Conservation (phyloP, 306 rosid species). For the Casuarina cunninghamiana region DNA sequence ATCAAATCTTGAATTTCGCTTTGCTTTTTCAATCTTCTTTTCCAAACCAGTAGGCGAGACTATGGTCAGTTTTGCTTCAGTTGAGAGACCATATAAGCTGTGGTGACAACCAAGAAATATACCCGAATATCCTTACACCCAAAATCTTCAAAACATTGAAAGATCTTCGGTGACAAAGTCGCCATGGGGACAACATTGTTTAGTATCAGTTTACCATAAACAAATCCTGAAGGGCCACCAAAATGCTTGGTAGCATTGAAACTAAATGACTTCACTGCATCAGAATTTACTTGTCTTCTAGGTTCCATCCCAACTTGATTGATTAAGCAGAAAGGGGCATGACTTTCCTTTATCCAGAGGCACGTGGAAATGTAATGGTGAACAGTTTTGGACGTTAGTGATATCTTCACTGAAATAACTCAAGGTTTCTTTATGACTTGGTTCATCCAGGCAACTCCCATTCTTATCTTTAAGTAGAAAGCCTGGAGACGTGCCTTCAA, state of each 20-base stretch:
- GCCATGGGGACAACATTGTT: not conserved
- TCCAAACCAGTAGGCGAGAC: not conserved
- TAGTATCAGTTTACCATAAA: not conserved
- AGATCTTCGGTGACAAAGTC: not conserved
- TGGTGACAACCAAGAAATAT: not conserved
- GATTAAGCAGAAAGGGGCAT: slow-evolving; percentile 35
- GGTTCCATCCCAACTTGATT: slow-evolving; percentile 13
- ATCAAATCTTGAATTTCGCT: not conserved
- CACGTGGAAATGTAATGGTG: slow-evolving; percentile 39
- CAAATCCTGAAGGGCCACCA: not conserved
- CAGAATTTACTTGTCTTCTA: not conserved
- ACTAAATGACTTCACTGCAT: not conserved
- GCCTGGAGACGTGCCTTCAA: slow-evolving; percentile 31
- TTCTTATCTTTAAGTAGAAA: slow-evolving; percentile 27
- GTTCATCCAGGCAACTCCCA: slow-evolving; percentile 26
- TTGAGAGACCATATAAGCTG: not conserved
- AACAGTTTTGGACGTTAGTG: slow-evolving; percentile 26
- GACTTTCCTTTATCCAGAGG: slow-evolving; percentile 36
- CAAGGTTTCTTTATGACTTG: slow-evolving; percentile 27
- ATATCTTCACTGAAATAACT: slow-evolving; percentile 38
- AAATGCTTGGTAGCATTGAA: not conserved
- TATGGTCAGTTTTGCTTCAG: not conserved
- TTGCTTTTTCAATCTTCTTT: not conserved
- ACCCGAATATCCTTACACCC: not conserved
- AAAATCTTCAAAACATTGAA: not conserved